Base-by-base conservation (phyloP, 2,329 filamentous ascomycete genomes). In the Diaporthe helianthi region DNA sequence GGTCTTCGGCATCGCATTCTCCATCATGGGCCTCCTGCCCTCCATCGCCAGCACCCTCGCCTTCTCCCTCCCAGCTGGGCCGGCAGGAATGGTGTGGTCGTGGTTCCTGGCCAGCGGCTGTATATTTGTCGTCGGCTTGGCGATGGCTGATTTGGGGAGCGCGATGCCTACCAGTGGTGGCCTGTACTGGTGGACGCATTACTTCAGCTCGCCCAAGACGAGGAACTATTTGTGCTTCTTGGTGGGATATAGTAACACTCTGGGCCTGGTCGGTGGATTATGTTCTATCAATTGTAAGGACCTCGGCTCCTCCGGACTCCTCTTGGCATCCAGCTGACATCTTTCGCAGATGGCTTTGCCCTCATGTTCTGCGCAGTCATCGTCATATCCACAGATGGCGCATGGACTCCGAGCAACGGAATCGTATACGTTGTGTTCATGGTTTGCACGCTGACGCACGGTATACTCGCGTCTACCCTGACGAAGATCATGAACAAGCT, bases 71-170 rank as follows among this genome's bases (percentile, higher is more conserved):
- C 86, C 87, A 1, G 84, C 86, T 7, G 87, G 87, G 0, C 87
- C 87, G 1, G 86, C 83, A 3, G 87, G 87, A 4, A 87, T 89
- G 83, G 86, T 89, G 66, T 89, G 87, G 86, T 84, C 85, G 2
- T 89, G 87, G 87, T 85, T 89, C 70, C 76, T 84, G n/a, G 86
- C 87, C 13, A 85, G 83, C 67, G 80, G 78, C 29, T 85, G 87
- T 72, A 88, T 89, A 71, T 86, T 89, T 71, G 76, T 87, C 38
- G 86, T 90, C 64, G 86, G 86, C 3, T 79, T 89, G 52, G 86
- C 87, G 26, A 88, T 90, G 83, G 83, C 84, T 36, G 84, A 85
- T 75, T 76, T 86, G 69, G 83, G 83, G 24, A 84, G 82, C 33
- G 82, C 84, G 3, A 87, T 89, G 84, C 87, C 87, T 3, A 89